Conservation (phyloP, 345 rosid genomes). For the Hirschfeldia incana region DNA sequence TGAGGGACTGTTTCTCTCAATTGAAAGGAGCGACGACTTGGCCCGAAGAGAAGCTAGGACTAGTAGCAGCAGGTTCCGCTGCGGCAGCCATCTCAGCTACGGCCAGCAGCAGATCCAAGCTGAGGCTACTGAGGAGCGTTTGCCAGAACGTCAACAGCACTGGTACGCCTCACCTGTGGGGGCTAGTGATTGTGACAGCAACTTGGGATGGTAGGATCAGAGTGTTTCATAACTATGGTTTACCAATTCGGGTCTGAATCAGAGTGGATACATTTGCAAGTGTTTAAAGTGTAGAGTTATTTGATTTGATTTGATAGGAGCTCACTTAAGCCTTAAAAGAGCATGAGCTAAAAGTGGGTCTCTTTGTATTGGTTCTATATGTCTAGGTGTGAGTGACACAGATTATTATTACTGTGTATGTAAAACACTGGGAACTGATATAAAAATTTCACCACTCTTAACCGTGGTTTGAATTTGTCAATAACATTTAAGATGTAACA, state of each 20-base stretch:
- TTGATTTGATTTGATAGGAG: slow-evolving; percentile 25
- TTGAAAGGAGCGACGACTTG: slow-evolving; percentile 64
- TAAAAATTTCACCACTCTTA: neutral
- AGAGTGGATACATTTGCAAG: neutral
- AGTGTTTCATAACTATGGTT: slow-evolving; percentile 73
- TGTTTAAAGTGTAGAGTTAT: slow-evolving; percentile 33
- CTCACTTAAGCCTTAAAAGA: neutral
- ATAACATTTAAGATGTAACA: neutral
- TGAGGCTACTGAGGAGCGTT: slow-evolving; percentile 61
- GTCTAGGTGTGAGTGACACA: slow-evolving; percentile 9
- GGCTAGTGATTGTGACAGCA: slow-evolving; percentile 64
- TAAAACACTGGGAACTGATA: neutral
- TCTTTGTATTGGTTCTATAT: slow-evolving; percentile 13
- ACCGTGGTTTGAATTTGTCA: neutral
- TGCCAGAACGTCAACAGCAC: slow-evolving; percentile 50
- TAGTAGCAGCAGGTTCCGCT: slow-evolving; percentile 38
- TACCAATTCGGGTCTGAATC: slow-evolving; percentile 53
- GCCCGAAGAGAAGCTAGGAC: slow-evolving; percentile 79
- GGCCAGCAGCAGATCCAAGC: slow-evolving; percentile 50
- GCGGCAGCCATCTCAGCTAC: slow-evolving; percentile 45
- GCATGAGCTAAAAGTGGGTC: slow-evolving; percentile 22
- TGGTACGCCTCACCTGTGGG: slow-evolving; percentile 52
- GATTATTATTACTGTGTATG: neutral
- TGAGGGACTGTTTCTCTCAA: slow-evolving; percentile 52
- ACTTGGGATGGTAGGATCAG: slow-evolving; percentile 80